Evolutionary conservation across 257 asterid species (phyloP).

Genomic region (Eucommia ulmoides): DNA sequence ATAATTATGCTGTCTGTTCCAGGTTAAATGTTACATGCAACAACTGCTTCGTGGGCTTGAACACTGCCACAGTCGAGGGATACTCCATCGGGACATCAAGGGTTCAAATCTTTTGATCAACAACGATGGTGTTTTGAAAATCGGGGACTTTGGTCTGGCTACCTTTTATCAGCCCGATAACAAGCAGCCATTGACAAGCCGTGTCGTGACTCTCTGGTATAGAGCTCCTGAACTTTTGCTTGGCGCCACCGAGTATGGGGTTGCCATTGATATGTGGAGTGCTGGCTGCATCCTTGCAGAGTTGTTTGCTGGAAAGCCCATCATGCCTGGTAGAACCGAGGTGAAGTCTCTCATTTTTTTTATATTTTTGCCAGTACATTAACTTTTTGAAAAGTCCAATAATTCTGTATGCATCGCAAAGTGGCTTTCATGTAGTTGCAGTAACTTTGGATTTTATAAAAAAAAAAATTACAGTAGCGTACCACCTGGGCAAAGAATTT

Average conservation of each 20-base stretch:
- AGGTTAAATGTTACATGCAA: slow-evolving; percentile 81
- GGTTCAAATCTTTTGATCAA: slow-evolving; percentile 81
- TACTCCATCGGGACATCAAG: slow-evolving; percentile 88
- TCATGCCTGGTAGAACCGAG: slow-evolving; percentile 99
- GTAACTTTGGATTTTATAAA: too few species aligned
- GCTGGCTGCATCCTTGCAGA: slow-evolving; percentile 91
- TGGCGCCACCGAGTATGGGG: slow-evolving; percentile 76
- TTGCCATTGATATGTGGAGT: slow-evolving; percentile 87
- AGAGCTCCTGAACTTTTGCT: slow-evolving; percentile 89
- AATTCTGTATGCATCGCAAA: neutral
- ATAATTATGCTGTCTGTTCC: too few species aligned
- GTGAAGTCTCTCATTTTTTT: slow-evolving; percentile 14
- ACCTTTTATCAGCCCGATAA: slow-evolving; percentile 38
- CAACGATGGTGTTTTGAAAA: slow-evolving; percentile 54
- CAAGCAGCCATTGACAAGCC: slow-evolving; percentile 67
- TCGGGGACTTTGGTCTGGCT: slow-evolving; percentile 87
- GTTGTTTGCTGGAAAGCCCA: too few species aligned
- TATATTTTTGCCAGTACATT: too few species aligned
- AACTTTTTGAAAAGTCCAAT: neutral
- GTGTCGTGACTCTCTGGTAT: slow-evolving; percentile 94
- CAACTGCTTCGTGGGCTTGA: slow-evolving; percentile 66
- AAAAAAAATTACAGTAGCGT: too few species aligned
- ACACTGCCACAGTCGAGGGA: slow-evolving; percentile 74
- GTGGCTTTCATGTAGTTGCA: too few species aligned
- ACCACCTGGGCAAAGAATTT: too few species aligned